These are phyloP conservation scores for Rhizopogon vulgaris DNA, from an alignment of 768 basidiomycete genomes.

Conservation along the genomic window DNA sequence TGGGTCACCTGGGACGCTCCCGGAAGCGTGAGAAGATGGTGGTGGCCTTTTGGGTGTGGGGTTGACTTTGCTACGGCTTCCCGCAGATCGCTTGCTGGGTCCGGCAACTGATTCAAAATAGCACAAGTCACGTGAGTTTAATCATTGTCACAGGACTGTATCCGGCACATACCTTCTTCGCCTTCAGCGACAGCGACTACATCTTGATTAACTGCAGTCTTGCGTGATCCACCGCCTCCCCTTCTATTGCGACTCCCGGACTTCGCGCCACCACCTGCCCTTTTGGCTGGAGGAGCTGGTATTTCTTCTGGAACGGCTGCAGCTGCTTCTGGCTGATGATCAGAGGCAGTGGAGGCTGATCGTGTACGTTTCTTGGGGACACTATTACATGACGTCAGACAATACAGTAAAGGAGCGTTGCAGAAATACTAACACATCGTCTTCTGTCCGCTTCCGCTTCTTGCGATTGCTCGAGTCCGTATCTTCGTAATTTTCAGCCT, in stretches of 20 bases:
- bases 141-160: conserved; percentile 10
- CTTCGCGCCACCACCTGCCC: conserved; percentile 12
- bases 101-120: conserved; percentile 24
- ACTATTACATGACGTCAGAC: conserved; percentile 25
- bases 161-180: conserved; percentile 51
- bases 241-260: conserved; percentile 24
- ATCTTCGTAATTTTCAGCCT: conserved; percentile 40
- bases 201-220: conserved; percentile 16
- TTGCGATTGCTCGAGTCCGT: conserved; percentile 43
- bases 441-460: conserved; percentile 73
- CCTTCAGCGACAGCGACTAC: conserved; percentile 35
- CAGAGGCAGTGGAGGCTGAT: conserved; percentile 68
- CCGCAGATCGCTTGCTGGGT: conserved; percentile 28
- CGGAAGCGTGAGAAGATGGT: conserved; percentile 23
- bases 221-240: conserved; percentile 23
- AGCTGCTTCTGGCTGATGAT: conserved; percentile 39
- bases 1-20: conserved; percentile 36
- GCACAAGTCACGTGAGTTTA: conserved; percentile 32
- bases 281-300: conserved; percentile 28
- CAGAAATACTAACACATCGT: conserved; percentile 52
- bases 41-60: conserved; percentile 26
- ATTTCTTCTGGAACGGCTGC: conserved; percentile 34
- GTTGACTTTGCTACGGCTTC: conserved; percentile 33
- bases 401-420: neutral
- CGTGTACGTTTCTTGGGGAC: conserved; percentile 65